These are phyloP conservation scores for Exophiala xenobiotica DNA, from an alignment of 2,329 filamentous ascomycete genomes.

Conservation along the genomic window DNA sequence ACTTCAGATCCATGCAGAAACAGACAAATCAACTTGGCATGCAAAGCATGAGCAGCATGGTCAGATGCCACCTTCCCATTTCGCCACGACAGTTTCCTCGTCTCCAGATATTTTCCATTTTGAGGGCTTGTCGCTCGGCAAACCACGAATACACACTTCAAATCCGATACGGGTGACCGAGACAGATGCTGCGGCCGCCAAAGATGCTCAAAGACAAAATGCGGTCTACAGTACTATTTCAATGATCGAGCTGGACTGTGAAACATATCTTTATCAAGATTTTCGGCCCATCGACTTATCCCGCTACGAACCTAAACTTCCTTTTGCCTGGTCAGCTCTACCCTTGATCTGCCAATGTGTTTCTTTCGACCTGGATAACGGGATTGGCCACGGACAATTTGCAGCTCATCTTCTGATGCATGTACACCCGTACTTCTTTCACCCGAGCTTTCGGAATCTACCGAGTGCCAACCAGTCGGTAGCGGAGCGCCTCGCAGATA, in stretches of 20 bases:
- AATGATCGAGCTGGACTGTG: slow-evolving; percentile 23
- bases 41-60: slow-evolving; percentile 4
- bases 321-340: slow-evolving; percentile 29
- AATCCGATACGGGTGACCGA: slow-evolving; percentile 27
- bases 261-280: slow-evolving; percentile 25
- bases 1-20: not conserved
- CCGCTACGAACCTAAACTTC: slow-evolving; percentile 26
- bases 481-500: slow-evolving; percentile 22
- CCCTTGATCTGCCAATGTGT: slow-evolving; percentile 29
- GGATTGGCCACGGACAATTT: slow-evolving; percentile 48
- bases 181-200: no score
- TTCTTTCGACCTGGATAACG: slow-evolving; percentile 36
- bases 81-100: slow-evolving; percentile 17
- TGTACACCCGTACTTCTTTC: slow-evolving; percentile 44
- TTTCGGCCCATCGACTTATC: slow-evolving; percentile 31
- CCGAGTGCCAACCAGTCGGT: not conserved
- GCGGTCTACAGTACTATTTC: slow-evolving; percentile 3
- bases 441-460: slow-evolving; percentile 22
- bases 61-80: slow-evolving; percentile 3
- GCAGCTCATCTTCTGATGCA: slow-evolving; percentile 49
- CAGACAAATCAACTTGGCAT: slow-evolving; percentile 7
- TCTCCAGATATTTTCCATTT: slow-evolving; percentile 25
- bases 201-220: not conserved
- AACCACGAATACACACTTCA: slow-evolving; percentile 23
- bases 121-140: slow-evolving; percentile 13